phyloP scores from a whole-genome alignment of 208 protist genomes.

The Endotrypanum monterogeii region DNA sequence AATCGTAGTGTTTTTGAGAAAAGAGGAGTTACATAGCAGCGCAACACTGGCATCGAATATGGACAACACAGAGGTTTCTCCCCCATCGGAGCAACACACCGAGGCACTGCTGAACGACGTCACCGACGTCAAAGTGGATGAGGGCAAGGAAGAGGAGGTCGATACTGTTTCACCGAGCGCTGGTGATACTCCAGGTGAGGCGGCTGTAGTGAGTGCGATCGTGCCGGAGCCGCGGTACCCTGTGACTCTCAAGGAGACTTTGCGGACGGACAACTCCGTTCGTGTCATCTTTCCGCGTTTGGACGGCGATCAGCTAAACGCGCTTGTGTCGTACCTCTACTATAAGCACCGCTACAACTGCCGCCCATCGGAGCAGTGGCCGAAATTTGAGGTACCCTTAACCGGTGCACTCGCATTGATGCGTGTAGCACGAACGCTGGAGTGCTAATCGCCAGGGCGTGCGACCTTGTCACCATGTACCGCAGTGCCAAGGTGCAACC shows the following conservation, averaged over 20 bases:
- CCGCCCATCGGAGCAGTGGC: conserved; percentile 40
- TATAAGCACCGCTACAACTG: conserved; percentile 86
- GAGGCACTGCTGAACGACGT: not conserved
- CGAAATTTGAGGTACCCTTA: conserved; percentile 58
- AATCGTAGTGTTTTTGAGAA: conserved; percentile 33
- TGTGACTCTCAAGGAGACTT: conserved; percentile 29
- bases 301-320: conserved; percentile 51
- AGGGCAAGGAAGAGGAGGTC: not conserved
- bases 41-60: not conserved
- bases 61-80: not conserved
- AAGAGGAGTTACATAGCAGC: not conserved
- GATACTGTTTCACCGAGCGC: not conserved
- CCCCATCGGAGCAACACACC: not conserved
- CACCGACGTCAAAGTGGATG: not conserved
- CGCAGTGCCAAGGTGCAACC: not conserved
- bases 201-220: not conserved
- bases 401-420: conserved; percentile 73
- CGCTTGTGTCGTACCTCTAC: conserved; percentile 79
- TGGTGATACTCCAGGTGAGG: not conserved
- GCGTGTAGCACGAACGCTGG: conserved; percentile 65
- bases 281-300: conserved; percentile 58
- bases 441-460: conserved; percentile 68
- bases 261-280: conserved; percentile 45
- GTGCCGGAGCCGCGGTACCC: conserved; percentile 6
- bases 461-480: no score